Evolutionary conservation across 176 grass and related monocot species (phyloP).

Genomic region (Metroxylon sagu): DNA sequence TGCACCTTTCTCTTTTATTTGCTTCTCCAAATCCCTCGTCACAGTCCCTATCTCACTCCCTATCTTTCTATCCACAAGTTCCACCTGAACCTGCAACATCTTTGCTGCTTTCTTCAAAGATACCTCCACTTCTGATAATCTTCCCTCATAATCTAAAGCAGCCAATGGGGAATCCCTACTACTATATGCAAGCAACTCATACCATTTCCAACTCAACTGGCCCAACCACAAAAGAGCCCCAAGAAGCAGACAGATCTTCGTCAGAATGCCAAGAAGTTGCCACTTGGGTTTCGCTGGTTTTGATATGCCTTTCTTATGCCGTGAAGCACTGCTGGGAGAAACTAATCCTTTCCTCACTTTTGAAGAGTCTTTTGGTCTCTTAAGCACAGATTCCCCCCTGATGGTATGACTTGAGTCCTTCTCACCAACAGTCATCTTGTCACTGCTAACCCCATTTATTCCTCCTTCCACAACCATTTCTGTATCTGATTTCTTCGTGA

Average conservation of each 20-base stretch:
- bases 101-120: slow-evolving; percentile 7
- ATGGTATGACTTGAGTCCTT: slow-evolving; percentile 42
- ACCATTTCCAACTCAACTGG: slow-evolving; percentile 49
- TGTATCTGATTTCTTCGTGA: slow-evolving; percentile 31
- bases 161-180: slow-evolving; percentile 19
- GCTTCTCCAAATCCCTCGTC: slow-evolving; percentile 25
- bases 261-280: slow-evolving; percentile 40
- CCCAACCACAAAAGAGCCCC: slow-evolving; percentile 38
- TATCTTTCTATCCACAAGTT: slow-evolving; percentile 64
- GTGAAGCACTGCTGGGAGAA: slow-evolving; percentile 19
- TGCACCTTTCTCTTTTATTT: slow-evolving; percentile 51
- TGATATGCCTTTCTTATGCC: slow-evolving; percentile 30
- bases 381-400: slow-evolving; percentile 38
- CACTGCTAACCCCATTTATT: slow-evolving; percentile 21
- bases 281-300: slow-evolving; percentile 41
- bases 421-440: slow-evolving; percentile 22
- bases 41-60: slow-evolving; percentile 35
- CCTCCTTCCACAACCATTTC: slow-evolving; percentile 30
- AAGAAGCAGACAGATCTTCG: slow-evolving; percentile 47
- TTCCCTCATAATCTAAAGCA: slow-evolving; percentile 34
- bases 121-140: slow-evolving; percentile 1
- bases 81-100: slow-evolving; percentile 7
- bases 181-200: slow-evolving; percentile 14
- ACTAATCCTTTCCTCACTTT: slow-evolving; percentile 32
- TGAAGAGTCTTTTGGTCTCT: slow-evolving; percentile 30